These are phyloP conservation scores for Diddensiella transvaalensis DNA, from an alignment of 805 yeast species.

Conservation along the genomic window DNA sequence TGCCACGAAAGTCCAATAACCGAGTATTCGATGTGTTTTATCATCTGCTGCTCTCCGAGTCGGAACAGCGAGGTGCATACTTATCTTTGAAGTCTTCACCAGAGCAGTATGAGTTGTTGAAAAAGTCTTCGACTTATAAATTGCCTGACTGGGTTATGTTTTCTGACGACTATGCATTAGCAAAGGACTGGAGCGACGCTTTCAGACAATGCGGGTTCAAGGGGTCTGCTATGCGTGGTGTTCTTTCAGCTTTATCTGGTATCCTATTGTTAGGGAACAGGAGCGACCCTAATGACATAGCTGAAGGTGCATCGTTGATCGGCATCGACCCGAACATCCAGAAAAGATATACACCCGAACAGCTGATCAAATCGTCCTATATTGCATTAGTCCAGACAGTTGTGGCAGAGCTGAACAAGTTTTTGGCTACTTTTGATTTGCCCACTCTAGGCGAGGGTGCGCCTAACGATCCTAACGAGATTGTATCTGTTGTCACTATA, in stretches of 20 bases:
- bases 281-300: conserved; percentile 30
- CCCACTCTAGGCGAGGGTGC: conserved; percentile 18
- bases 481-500: conserved; percentile 36
- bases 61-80: conserved; percentile 29
- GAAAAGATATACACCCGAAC: conserved; percentile 27
- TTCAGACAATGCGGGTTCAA: conserved; percentile 33
- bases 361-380: conserved; percentile 35
- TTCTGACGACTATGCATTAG: conserved; percentile 38
- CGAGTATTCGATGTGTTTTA: conserved; percentile 38
- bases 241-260: conserved; percentile 37
- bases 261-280: conserved; percentile 37
- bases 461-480: conserved; percentile 26
- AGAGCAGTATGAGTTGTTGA: conserved; percentile 30
- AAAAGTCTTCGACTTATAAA: conserved; percentile 27
- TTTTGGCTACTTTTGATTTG: conserved; percentile 31
- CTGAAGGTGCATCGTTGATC: conserved; percentile 40
- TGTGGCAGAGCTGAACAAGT: conserved; percentile 34
- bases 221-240: conserved; percentile 32
- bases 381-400: conserved; percentile 32
- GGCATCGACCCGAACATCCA: conserved; percentile 35
- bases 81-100: conserved; percentile 31
- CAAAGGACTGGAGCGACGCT: conserved; percentile 40
- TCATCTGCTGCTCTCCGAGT: conserved; percentile 32
- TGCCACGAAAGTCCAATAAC: conserved; percentile 25
- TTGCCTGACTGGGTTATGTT: conserved; percentile 36